phyloP scores from a whole-genome alignment of 345 rosid species.

The Eucalyptus tenuipes region DNA sequence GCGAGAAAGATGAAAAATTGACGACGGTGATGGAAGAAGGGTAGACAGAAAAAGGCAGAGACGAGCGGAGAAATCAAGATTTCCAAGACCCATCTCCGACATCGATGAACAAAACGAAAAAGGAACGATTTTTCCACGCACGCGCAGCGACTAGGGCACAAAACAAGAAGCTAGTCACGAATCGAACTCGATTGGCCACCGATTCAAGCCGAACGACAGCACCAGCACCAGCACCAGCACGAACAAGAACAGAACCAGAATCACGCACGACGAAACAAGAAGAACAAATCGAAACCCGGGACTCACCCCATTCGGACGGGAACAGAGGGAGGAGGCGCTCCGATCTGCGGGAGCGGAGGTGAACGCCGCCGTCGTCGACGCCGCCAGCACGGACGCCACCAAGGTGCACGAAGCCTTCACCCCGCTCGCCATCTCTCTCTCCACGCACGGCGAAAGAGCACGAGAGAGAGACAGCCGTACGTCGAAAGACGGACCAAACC shows the following conservation, averaged over 20 bases:
- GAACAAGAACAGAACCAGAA: not conserved
- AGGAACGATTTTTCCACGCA: not conserved
- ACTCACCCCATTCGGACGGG: slow-evolving; percentile 2
- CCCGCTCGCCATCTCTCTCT: not conserved
- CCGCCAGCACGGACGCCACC: slow-evolving; percentile 21
- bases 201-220: not conserved
- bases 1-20: not conserved
- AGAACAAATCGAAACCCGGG: not conserved
- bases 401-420: slow-evolving; percentile 23
- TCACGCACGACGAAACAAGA: not conserved
- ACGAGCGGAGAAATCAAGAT: not conserved
- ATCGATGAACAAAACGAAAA: not conserved
- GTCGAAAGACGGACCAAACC: not conserved
- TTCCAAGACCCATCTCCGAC: not conserved
- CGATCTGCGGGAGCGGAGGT: slow-evolving; percentile 3
- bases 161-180: not conserved
- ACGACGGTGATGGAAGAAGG: not conserved
- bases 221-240: not conserved
- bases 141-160: not conserved
- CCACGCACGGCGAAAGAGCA: not conserved
- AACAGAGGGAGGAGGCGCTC: not conserved
- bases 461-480: not conserved
- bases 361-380: slow-evolving; percentile 23
- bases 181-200: not conserved
- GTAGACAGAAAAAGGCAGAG: not conserved